These are phyloP conservation scores for Phytophthora aleatoria DNA, from an alignment of 352 stramenopile genomes.

Conservation along the genomic window DNA sequence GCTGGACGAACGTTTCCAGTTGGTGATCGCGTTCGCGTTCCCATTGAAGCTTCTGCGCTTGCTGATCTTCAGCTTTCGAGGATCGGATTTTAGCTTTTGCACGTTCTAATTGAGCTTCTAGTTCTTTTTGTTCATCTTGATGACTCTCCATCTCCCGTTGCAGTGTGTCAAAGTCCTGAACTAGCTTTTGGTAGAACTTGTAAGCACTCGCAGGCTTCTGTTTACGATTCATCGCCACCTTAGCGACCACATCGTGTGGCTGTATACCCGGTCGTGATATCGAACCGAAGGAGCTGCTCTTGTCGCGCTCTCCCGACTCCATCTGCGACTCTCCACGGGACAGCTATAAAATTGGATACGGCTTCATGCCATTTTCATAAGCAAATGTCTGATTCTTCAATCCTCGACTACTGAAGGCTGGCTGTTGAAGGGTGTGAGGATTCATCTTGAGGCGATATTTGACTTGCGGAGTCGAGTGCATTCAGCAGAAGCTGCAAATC, in stretches of 20 bases:
- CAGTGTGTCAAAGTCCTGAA: slow-evolving; percentile 49
- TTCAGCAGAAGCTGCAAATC: slow-evolving; percentile 27
- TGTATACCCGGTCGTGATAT: slow-evolving; percentile 1
- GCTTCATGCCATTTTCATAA: neutral
- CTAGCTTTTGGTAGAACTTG: slow-evolving; percentile 59
- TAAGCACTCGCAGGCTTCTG: slow-evolving; percentile 43
- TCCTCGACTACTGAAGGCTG: too few relatives aligned
- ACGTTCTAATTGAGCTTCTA: slow-evolving; percentile 32
- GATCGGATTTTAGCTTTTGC: slow-evolving; percentile 18
- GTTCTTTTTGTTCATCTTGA: slow-evolving; percentile 27
- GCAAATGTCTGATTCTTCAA: too few relatives aligned
- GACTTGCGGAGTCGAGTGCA: slow-evolving; percentile 14
- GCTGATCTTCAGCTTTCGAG: slow-evolving; percentile 19
- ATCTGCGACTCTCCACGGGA: slow-evolving; percentile 13
- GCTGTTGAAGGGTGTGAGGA: neutral
- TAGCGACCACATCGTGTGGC: neutral
- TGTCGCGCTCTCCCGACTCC: slow-evolving; percentile 9
- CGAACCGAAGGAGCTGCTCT: neutral
- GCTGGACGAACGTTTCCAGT: slow-evolving; percentile 41
- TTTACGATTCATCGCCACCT: slow-evolving; percentile 3
- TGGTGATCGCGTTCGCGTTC: slow-evolving; percentile 41
- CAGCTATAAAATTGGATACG: slow-evolving; percentile 26
- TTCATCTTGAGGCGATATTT: slow-evolving; percentile 1
- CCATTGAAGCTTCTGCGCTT: slow-evolving; percentile 40
- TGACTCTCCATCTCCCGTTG: slow-evolving; percentile 50